These are phyloP conservation scores for Beauveria sp. DNA, from an alignment of 2,329 filamentous ascomycete species.

Conservation along the genomic window DNA sequence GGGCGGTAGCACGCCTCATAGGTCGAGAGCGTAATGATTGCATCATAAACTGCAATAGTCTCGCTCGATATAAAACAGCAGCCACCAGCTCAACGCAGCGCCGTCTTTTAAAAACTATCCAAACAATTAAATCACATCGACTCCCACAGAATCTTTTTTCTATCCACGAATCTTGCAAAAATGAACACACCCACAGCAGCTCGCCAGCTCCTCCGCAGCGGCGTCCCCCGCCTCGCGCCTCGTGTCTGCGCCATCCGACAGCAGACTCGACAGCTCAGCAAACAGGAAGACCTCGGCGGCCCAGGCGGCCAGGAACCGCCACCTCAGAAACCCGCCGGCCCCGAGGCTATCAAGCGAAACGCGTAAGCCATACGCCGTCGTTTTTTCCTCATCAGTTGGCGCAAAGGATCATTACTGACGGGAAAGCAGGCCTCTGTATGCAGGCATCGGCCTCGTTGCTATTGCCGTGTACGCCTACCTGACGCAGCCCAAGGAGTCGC, in stretches of 20 bases:
- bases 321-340: slow-evolving; percentile 20
- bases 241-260: neutral
- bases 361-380: slow-evolving; percentile 18
- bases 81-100: neutral
- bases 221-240: neutral
- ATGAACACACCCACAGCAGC: slow-evolving; percentile 1
- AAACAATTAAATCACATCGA: neutral
- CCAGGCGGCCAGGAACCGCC: slow-evolving; percentile 26
- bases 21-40: slow-evolving; percentile 6
- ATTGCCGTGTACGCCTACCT: slow-evolving; percentile 22
- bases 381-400: neutral
- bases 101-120: neutral
- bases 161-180: neutral
- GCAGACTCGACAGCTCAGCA: slow-evolving; percentile 5
- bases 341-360: slow-evolving; percentile 23
- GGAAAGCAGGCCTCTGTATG: slow-evolving; percentile 21
- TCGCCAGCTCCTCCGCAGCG: slow-evolving; percentile 1
- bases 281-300: slow-evolving; percentile 23
- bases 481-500: slow-evolving; percentile 11
- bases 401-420: neutral
- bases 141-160: too few species aligned
- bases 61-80: neutral
- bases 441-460: slow-evolving; percentile 19
- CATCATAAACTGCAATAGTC: neutral
- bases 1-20: neutral